Base-by-base conservation (phyloP, 1,139 yeast genomes). In the Scheffersomyces parashehatae region DNA sequence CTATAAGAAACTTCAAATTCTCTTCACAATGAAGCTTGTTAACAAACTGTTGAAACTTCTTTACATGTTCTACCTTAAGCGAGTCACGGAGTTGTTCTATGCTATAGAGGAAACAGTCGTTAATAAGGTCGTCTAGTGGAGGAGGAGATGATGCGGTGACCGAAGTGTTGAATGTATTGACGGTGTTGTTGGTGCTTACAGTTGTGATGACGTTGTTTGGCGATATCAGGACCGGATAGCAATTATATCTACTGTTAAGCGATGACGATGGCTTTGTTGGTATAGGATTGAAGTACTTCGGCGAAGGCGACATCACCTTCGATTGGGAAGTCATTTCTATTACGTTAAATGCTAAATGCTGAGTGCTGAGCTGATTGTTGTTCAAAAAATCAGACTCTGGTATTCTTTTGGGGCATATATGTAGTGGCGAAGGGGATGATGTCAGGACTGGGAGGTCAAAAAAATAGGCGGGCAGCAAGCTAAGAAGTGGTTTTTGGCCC, bases 1-100 rank as follows among this genome's bases (percentile, higher is more conserved):
- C 76, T 5, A 77, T 63, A 35, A 77, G 56, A 49, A 77, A 77
- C 39, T 64, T 56, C 38, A 77, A 61, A 53, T 75, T 77, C 55
- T 77, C 82, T 46, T 64, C 65, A 53, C 78, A 73, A 50, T 75
- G 81, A 36, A 53, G 55, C 24, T 49, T 50, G 29, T 35, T 39
- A 14, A 58, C 47, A 39, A 49, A 55, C 28, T 43, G 41, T 29
- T 51, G 47, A 47, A 61, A 61, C 34, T 41, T 36, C 28, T 36
- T 24, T 13, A 47, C 61, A 16, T 42, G 38, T 10, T 43, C 46
- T 9, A 37, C 29, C 20, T 48, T 47, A 10, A 36, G 29, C 14
- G 49, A 29, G 34, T 51, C 54, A 24, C 46, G 34, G 16, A 51
- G 46, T 33, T 45, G 47, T 43, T 50, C 54, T 40, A 59, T 49